These are phyloP conservation scores for Trichophyton equinum DNA, from an alignment of 2,329 filamentous ascomycete genomes.

Conservation along the genomic window DNA sequence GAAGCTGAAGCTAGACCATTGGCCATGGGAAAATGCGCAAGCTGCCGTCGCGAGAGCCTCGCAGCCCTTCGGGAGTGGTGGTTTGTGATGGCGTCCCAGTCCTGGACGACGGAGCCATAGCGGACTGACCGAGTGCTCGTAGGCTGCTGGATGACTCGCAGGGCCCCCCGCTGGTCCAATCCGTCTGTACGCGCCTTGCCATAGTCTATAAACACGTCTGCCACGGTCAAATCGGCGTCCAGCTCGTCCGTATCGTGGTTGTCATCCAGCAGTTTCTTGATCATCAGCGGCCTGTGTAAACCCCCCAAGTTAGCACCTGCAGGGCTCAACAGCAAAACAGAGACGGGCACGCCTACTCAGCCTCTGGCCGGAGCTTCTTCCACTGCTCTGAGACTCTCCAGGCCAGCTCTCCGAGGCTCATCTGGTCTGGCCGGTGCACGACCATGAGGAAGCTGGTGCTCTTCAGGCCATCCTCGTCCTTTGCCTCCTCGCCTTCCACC, in stretches of 20 bases:
- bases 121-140: slow-evolving; percentile 15
- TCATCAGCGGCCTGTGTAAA: slow-evolving; percentile 23
- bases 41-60: neutral
- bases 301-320: too few relatives aligned
- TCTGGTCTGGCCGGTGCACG: slow-evolving; percentile 21
- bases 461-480: slow-evolving; percentile 12
- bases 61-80: neutral
- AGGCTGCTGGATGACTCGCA: slow-evolving; percentile 26
- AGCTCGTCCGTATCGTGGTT: slow-evolving; percentile 23
- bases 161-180: slow-evolving; percentile 24
- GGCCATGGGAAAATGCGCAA: neutral
- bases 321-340: neutral
- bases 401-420: slow-evolving; percentile 21
- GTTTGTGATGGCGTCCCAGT: slow-evolving; percentile 19
- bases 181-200: slow-evolving; percentile 25
- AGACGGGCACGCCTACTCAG: slow-evolving; percentile 19
- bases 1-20: neutral
- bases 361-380: slow-evolving; percentile 22
- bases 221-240: slow-evolving; percentile 23
- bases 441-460: slow-evolving; percentile 22
- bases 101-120: slow-evolving; percentile 25
- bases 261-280: slow-evolving; percentile 29
- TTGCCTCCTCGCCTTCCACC: neutral
- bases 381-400: slow-evolving; percentile 24
- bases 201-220: slow-evolving; percentile 28